Evolutionary conservation across 202 grass and related monocot genomes (phyloP).

Genomic region (Saccharum hybrid): DNA sequence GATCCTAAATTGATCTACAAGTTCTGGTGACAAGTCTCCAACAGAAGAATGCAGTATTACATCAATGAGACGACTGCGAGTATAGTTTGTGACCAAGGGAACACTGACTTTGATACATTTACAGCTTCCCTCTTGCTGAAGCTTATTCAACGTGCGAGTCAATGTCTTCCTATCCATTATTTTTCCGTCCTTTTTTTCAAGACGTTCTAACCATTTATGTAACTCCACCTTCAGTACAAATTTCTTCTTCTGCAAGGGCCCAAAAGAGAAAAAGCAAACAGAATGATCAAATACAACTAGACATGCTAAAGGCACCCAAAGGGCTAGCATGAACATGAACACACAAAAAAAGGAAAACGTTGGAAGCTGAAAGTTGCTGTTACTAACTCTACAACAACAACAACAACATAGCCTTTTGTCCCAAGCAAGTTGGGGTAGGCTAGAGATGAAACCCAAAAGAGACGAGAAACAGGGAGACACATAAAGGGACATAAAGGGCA

Average conservation of each 20-base stretch:
- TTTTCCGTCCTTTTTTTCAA: conserved; percentile 79
- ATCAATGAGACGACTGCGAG: conserved; percentile 71
- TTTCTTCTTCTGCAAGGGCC: conserved; percentile 73
- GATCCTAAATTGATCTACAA: conserved; percentile 74
- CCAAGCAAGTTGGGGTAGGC: no score
- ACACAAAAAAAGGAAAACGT: neutral
- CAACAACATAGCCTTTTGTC: no score
- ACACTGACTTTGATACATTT: conserved; percentile 85
- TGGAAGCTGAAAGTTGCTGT: conserved; percentile 7
- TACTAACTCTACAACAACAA: no score
- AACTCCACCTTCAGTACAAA: conserved; percentile 83
- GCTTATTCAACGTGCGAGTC: conserved; percentile 82
- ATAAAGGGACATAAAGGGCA: no score
- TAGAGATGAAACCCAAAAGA: no score
- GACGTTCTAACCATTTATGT: conserved; percentile 76
- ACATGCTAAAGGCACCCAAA: neutral
- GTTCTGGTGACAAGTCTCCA: conserved; percentile 67
- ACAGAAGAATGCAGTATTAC: conserved; percentile 86
- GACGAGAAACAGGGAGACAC: no score
- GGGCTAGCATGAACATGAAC: conserved; percentile 29
- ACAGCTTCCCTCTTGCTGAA: conserved; percentile 79
- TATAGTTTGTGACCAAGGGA: conserved; percentile 77
- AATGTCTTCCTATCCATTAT: conserved; percentile 87
- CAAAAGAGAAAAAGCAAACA: conserved; percentile 17
- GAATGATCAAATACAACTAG: conserved; percentile 25